These are phyloP conservation scores for Nepenthes alata DNA, from an alignment of 179 eudicot genomes.

Conservation along the genomic window DNA sequence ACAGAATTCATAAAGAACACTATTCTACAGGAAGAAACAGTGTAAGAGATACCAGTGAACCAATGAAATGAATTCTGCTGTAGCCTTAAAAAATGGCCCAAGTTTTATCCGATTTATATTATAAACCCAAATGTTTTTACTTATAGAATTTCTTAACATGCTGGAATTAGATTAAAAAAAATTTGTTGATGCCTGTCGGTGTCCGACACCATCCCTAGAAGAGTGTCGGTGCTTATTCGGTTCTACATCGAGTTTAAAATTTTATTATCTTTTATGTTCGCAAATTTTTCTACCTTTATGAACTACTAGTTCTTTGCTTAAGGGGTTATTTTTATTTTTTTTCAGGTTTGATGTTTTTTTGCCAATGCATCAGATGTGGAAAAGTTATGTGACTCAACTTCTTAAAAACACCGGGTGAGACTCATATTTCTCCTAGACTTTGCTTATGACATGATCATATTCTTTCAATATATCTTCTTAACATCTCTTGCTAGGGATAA, in stretches of 20 bases:
- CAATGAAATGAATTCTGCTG: no score
- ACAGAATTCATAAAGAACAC: no score
- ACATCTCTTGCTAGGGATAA: no score
- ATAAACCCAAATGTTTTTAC: no score
- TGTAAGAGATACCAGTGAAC: no score
- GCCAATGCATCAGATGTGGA: conserved; percentile 89
- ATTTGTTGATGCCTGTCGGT: no score
- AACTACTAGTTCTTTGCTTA: neutral
- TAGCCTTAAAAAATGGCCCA: no score
- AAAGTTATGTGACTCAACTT: conserved; percentile 45
- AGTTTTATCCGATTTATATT: no score
- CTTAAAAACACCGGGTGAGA: conserved; percentile 52
- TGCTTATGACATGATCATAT: neutral
- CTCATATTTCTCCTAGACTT: conserved; percentile 1
- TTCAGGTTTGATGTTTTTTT: conserved; percentile 50
- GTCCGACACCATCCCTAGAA: neutral
- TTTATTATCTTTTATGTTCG: neutral
- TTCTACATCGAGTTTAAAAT: neutral
- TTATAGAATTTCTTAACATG: no score
- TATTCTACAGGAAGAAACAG: no score
- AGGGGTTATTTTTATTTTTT: conserved; percentile 4
- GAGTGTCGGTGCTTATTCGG: neutral
- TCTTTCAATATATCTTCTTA: neutral
- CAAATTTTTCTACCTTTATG: neutral
- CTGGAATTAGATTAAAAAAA: no score